Percentiles rank a stretch among this genome's conserved stretches.
phyloP scores from a whole-genome alignment of 257 asterid species.

The Plantago elongata region DNA sequence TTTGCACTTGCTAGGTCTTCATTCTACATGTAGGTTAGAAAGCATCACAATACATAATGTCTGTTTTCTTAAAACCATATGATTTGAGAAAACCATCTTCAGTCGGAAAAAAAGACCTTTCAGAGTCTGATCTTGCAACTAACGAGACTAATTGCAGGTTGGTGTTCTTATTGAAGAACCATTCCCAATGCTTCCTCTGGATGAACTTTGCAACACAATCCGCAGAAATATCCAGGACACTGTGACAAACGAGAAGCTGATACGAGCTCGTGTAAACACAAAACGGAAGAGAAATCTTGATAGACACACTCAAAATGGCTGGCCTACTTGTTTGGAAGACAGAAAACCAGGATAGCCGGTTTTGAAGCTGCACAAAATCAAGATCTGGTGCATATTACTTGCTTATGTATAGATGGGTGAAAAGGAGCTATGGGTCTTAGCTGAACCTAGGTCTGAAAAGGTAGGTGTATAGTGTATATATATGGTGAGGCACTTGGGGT shows the following conservation, averaged over 20 bases:
- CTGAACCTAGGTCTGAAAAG: constrained; percentile 1
- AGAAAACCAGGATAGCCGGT: constrained; percentile 21
- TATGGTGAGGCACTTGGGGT: too few relatives aligned
- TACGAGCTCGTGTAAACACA: constrained; percentile 41
- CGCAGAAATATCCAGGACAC: constrained; percentile 52
- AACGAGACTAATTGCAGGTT: constrained; percentile 43
- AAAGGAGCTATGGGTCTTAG: neutral
- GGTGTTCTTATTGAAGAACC: constrained; percentile 98
- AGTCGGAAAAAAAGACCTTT: too few relatives aligned
- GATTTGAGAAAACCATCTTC: too few relatives aligned
- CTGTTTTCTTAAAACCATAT: too few relatives aligned
- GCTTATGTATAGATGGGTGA: neutral
- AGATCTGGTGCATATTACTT: neutral
- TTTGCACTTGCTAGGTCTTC: constrained; percentile 9
- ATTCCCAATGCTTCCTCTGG: constrained; percentile 92
- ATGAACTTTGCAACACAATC: constrained; percentile 62
- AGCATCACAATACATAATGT: too few relatives aligned
- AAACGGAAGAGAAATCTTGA: constrained; percentile 30
- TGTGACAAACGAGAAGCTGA: constrained; percentile 45
- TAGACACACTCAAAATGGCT: constrained; percentile 52
- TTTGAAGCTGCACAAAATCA: constrained; percentile 2
- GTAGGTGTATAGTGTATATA: neutral
- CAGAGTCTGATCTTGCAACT: neutral
- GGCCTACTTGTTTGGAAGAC: constrained; percentile 48
- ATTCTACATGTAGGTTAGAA: neutral